These are phyloP conservation scores for Aspergillus tubingensis DNA, from an alignment of 2,329 filamentous ascomycete genomes.

Conservation along the genomic window DNA sequence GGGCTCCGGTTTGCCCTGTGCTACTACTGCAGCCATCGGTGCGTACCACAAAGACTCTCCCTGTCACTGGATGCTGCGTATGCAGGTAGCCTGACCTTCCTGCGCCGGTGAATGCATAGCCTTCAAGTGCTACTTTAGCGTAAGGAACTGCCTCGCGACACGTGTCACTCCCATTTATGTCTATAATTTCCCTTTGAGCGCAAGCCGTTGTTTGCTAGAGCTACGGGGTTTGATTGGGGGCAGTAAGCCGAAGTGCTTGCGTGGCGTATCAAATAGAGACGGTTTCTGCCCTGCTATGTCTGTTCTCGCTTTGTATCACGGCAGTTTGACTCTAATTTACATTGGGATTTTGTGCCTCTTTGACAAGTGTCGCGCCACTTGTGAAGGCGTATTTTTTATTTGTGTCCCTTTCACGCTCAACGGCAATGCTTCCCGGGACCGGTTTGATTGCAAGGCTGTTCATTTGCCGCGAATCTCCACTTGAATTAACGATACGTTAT, in stretches of 20 bases:
- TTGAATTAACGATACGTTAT: conserved; percentile 13
- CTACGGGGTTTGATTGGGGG: background rate
- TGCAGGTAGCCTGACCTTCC: background rate
- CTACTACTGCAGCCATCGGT: background rate
- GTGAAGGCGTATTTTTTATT: background rate
- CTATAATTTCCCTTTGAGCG: background rate
- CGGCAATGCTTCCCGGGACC: background rate
- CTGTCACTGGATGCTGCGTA: background rate
- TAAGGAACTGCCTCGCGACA: conserved; percentile 5
- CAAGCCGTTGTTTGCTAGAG: background rate
- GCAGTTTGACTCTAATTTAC: too few relatives aligned
- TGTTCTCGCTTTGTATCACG: background rate
- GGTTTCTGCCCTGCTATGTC: background rate
- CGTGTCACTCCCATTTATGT: background rate
- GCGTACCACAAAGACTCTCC: background rate
- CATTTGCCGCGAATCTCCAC: conserved; percentile 15
- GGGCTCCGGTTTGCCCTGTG: conserved; percentile 2
- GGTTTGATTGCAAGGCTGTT: background rate
- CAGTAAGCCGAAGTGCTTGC: background rate
- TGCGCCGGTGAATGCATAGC: background rate
- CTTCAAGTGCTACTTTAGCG: background rate
- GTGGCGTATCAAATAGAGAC: background rate
- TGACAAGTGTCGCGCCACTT: too few relatives aligned
- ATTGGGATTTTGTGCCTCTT: too few relatives aligned
- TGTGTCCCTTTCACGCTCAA: background rate